Evolutionary conservation across 805 yeast genomes (phyloP), one percentile per base, ranked within the genome.

Genomic region (Candida argentea): DNA sequence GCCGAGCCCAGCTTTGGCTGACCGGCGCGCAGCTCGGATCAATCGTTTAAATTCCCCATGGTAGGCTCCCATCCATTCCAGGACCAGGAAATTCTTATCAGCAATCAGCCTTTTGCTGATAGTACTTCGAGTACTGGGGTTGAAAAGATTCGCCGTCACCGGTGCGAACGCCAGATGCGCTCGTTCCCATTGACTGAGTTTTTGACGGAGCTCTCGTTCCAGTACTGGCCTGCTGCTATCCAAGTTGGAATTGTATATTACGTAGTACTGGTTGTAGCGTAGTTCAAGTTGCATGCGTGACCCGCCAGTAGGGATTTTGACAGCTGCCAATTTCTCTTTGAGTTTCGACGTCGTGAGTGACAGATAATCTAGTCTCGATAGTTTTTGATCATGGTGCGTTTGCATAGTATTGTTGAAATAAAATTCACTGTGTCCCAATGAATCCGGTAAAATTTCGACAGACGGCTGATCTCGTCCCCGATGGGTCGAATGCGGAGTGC

Each of bases 241-340:
- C 24, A 76, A 65, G 43, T 85, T 85, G 8, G 94, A 76, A 45
- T 87, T 87, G 74, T 77, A 80, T 7, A 85, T 45, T 18, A 76
- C 71, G 31, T 79, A 73, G 57, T 75, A 87, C 38, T 86, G 89
- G 36, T 73, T 76, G 45, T 81, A 81, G 22, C 97, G 55, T 12
- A 67, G 53, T 35, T 82, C 87, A 40, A 86, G 43, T 37, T 71
- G 76, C 10, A 53, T 54, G 34, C 83, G 61, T 1, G 77, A 52
- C 0, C 96, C 97, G 6, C 47, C 50, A 0, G 73, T 61, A 0
- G 86, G 69, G 5, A 87, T 49, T 9, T 71, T 70, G 14, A 71
- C 46, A 5, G 67, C 61, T 2, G 60, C 28, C 10, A 87, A 55
- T 44, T 74, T 75, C 25, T 70, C 73, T 38, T 75, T 75, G 8